A percentile compares a stretch with the other conserved stretches of the same genome.
These are phyloP conservation scores for Trametes gibbosa DNA, from an alignment of 768 basidiomycete species.

Conservation along the genomic window DNA sequence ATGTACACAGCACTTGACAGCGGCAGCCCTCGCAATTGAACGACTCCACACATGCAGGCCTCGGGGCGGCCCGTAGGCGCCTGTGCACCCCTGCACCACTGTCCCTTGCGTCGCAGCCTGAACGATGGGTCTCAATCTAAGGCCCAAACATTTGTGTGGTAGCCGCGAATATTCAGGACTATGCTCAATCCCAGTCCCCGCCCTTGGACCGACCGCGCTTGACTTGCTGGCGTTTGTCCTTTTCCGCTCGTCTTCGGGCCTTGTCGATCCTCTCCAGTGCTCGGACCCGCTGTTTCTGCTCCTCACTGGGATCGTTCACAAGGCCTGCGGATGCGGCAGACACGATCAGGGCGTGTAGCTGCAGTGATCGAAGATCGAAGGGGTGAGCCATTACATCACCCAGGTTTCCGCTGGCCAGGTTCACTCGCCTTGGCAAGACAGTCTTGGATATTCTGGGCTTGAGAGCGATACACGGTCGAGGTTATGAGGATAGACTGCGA, in stretches of 20 bases:
- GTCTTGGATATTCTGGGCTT: slow-evolving; percentile 72
- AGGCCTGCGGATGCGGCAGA: slow-evolving; percentile 45
- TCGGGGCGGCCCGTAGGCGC: not conserved
- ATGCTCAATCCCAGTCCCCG: slow-evolving; percentile 23
- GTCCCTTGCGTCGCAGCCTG: not conserved
- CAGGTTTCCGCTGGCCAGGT: not conserved
- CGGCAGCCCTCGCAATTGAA: not conserved
- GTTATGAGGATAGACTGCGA: slow-evolving; percentile 66
- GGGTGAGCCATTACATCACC: slow-evolving; percentile 10
- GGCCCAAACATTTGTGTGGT: no score
- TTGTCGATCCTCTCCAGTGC: slow-evolving; percentile 44
- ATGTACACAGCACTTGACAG: not conserved
- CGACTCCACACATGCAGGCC: not conserved
- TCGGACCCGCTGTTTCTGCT: slow-evolving; percentile 54
- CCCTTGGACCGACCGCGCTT: slow-evolving; percentile 36
- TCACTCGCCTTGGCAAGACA: slow-evolving; percentile 56
- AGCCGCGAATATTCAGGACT: not conserved
- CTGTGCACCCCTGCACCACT: not conserved
- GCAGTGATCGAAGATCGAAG: not conserved
- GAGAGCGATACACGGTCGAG: slow-evolving; percentile 70
- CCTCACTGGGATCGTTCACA: slow-evolving; percentile 52
- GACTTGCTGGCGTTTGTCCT: slow-evolving; percentile 50
- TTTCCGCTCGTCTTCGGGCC: slow-evolving; percentile 46
- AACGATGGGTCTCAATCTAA: no score
- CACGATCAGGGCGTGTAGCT: slow-evolving; percentile 57